Evolutionary conservation across 2,329 filamentous ascomycete species (phyloP), one percentile per base, ranked within the genome.

Genomic region (Fusarium poae): DNA sequence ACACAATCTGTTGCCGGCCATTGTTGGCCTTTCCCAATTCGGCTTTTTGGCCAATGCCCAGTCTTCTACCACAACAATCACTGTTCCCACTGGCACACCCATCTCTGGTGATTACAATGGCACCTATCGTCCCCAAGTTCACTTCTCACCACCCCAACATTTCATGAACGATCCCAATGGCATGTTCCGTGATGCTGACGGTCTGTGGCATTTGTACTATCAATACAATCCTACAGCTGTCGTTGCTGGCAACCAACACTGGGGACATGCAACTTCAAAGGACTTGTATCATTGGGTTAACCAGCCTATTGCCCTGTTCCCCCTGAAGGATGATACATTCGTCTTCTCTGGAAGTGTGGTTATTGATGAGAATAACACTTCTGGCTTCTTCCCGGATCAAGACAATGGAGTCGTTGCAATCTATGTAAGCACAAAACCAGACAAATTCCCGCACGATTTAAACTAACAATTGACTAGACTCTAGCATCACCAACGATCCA

Each of bases 91-190:
- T 1, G 74, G 69, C 4, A 64, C 53, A 18, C 72, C 75, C 6
- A 57, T 77, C 5, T 27, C 59, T 1, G 75, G 75, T 21, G 57
- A 74, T 44, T 76, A 76, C 56, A 57, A 58, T 49, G 76, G 73
- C 58, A 67, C 60, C 21, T 75, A 75, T 35, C 79, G 86, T 15
- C 86, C 86, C 5, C 85, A 88, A 71, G 76, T 87, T 21, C 87
- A 88, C 75, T 89, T 83, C 74, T 84, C 84, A 10, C 85, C 85
- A 4, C 85, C 86, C 3, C 69, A 80, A 29, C 76, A 82, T 68
- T 86, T 84, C 66, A 84, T 86, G 82, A 89, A 89, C 65, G 89
- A 91, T 68, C 88, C 88, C 2, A 91, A 91, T 77, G 89, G 89
- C 70, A 82, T 89, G 79, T 88, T 89, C 63, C 74, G 83, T 8